Percentiles rank a stretch among this genome's conserved stretches.
Evolutionary conservation across 75 land plant genomes (phyloP).

Genomic region (Pinus taeda): DNA sequence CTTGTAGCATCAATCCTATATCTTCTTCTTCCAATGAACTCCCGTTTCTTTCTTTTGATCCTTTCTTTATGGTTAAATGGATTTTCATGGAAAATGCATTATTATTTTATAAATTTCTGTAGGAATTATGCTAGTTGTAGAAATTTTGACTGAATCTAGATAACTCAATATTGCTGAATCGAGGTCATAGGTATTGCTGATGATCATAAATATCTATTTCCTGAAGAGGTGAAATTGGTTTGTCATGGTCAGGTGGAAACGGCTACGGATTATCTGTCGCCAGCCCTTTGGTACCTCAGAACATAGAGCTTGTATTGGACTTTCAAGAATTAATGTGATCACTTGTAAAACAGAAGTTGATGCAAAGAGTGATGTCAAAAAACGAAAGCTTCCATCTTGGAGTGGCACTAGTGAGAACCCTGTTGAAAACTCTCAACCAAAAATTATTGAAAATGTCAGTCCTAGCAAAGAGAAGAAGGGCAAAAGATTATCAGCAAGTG

Average conservation of each 20-base stretch:
- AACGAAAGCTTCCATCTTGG: slow-evolving; percentile 8
- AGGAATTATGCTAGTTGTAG: not conserved
- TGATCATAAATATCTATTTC: not conserved
- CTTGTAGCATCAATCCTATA: not conserved
- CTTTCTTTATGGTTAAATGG: not conserved
- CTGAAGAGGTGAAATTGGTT: not conserved
- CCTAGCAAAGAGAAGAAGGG: slow-evolving; percentile 3
- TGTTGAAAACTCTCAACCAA: not conserved
- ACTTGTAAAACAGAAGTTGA: slow-evolving; percentile 17
- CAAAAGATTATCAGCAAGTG: slow-evolving; percentile 7
- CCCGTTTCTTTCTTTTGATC: not conserved
- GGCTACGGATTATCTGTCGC: slow-evolving; percentile 18
- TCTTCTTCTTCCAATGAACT: not conserved
- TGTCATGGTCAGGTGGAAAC: slow-evolving; percentile 26
- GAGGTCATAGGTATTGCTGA: not conserved
- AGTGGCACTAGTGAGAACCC: not conserved
- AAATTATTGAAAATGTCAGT: not conserved
- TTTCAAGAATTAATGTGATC: slow-evolving; percentile 23
- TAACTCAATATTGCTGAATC: not conserved
- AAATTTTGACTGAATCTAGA: not conserved
- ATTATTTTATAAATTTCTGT: slow-evolving; percentile 3
- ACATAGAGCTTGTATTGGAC: slow-evolving; percentile 33
- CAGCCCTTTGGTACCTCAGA: slow-evolving; percentile 36
- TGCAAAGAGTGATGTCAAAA: not conserved
- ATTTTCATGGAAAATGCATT: not conserved